Evolutionary conservation across 345 rosid genomes (phyloP), one percentile per base, ranked within the genome.

Genomic region (Camelina hispida): DNA sequence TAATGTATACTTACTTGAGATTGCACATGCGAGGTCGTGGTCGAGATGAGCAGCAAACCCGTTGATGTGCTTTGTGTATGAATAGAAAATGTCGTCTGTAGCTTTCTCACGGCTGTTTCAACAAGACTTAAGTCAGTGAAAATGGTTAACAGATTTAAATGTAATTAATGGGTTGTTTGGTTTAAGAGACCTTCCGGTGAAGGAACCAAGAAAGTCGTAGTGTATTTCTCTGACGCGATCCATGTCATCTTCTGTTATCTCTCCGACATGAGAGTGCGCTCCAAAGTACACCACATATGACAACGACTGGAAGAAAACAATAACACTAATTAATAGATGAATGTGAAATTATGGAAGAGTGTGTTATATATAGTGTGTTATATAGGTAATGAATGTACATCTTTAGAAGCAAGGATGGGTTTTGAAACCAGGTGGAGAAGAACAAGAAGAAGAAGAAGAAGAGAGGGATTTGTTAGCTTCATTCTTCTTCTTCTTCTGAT

Each of bases 251-350:
- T 79, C 35, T 7, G 89, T 74, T 5, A 78, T 59, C 18, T 78
- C 81, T 15, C 69, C 73, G 22, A 83, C 83, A 62, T 84, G 96
- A 10, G 79, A 81, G 73, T 93, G 93, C n/a, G 77, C 82, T 74
- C 98, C 98, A 69, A 91, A 64, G 88, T 93, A 93, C 22, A 93
- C 93, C 32, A 89, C 84, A 70, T 84, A 91, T 3, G 97, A 73
- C 86, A 85, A 25, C 10, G 40, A 20, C 53, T 43, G 63, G 22
- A 65, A 51, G 12, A 2, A 68, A 16, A 78, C 15, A 38, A 46
- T 43, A 43, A 43, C 9, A 66, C 15, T 15, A 44, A 25, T 42
- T 44, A 56, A 37, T 34, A 54, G 32, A 61, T 44, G 28, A 37
- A 61, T 47, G 43, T 2, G 3, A 44, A 54, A 22, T 28, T 28